Conservation (phyloP, 768 basidiomycete species). For the Tephrocybe sp. region DNA sequence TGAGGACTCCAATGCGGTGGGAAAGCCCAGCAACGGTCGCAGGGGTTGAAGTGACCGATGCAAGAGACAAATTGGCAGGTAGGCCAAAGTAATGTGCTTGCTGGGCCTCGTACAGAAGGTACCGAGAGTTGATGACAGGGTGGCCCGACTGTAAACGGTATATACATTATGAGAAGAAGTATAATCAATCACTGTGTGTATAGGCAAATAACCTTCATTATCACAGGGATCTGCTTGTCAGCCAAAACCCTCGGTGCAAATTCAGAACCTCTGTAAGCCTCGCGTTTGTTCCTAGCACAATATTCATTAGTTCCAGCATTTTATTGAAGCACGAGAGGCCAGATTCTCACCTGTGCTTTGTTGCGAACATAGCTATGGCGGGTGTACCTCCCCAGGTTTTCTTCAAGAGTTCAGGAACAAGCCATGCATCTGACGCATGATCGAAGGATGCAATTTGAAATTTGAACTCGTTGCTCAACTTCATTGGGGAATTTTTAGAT, state of each 20-base stretch:
- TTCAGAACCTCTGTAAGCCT: conserved; percentile 68
- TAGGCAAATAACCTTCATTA: conserved; percentile 61
- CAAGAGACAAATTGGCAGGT: conserved; percentile 52
- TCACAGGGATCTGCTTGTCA: conserved; percentile 67
- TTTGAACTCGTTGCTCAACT: conserved; percentile 90
- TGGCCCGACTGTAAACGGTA: conserved; percentile 48
- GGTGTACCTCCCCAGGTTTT: conserved; percentile 65
- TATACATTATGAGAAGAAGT: neutral
- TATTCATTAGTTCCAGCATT: neutral
- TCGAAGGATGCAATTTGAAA: conserved; percentile 82
- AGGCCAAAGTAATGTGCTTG: conserved; percentile 70
- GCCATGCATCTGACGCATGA: conserved; percentile 86
- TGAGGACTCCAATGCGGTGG: conserved; percentile 69
- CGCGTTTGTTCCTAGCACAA: conserved; percentile 41
- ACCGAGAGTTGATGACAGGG: conserved; percentile 59
- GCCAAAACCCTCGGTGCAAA: conserved; percentile 76
- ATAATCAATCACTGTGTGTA: neutral
- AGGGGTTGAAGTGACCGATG: conserved; percentile 65
- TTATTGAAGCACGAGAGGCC: neutral
- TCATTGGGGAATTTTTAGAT: neutral
- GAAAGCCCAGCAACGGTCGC: conserved; percentile 66
- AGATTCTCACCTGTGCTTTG: conserved; percentile 57
- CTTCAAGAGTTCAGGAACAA: conserved; percentile 83
- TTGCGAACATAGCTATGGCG: conserved; percentile 78
- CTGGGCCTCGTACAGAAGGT: conserved; percentile 70